phyloP scores from a whole-genome alignment of 2,329 filamentous ascomycete genomes.

The Claviceps sp. region DNA sequence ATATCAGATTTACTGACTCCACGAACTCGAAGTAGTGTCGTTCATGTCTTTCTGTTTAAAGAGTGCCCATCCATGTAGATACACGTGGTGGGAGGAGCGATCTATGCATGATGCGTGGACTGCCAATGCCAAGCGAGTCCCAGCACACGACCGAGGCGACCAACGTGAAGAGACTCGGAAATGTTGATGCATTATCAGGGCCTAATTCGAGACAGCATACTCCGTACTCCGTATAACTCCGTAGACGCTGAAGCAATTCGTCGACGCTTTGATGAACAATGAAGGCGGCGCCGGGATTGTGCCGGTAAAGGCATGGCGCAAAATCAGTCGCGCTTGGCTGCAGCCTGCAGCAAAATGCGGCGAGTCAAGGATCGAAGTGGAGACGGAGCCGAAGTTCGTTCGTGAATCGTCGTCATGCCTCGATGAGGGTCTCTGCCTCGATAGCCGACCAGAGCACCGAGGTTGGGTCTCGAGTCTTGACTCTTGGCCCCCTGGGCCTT shows the following conservation, averaged over 20 bases:
- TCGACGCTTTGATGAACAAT: conserved; percentile 3
- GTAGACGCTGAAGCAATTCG: not conserved
- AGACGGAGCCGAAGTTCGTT: not conserved
- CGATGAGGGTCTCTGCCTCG: not conserved
- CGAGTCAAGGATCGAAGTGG: conserved; percentile 1
- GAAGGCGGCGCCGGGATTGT: conserved; percentile 3
- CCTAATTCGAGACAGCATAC: not conserved
- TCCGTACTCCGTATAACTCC: not conserved
- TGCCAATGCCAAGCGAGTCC: not conserved
- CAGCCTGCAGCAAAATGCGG: not conserved
- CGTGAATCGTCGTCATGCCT: conserved; percentile 1
- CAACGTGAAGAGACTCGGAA: not conserved
- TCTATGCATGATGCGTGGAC: too few relatives aligned
- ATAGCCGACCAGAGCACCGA: not conserved
- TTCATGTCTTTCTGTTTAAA: not conserved
- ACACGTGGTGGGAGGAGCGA: not conserved
- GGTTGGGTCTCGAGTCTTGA: not conserved
- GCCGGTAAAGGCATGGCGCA: conserved; percentile 5
- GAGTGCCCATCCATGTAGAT: not conserved
- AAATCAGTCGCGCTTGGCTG: conserved; percentile 4
- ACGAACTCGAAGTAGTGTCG: not conserved
- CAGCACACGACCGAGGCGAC: not conserved
- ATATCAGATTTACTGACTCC: not conserved
- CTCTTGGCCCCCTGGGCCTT: not conserved
- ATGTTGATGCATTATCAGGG: conserved; percentile 1